Base-by-base conservation (phyloP, 1,139 yeast species). In the Candida albicans region DNA sequence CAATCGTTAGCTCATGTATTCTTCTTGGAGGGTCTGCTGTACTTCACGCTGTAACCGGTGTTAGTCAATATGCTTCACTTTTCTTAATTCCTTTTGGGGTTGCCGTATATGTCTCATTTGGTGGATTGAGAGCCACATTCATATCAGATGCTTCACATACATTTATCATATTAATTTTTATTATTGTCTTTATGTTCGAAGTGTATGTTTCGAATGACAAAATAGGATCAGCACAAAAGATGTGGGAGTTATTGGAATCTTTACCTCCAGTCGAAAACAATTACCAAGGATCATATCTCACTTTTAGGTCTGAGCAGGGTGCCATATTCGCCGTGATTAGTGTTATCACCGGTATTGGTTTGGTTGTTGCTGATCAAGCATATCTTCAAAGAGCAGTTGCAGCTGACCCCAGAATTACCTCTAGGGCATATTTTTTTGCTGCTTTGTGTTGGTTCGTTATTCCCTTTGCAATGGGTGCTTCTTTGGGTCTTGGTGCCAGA, bases 291-390 rank as follows among this genome's bases (percentile, higher is more conserved):
- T 68, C 77, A 2, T 71, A 63, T 39, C 51, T 76, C 36, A 77
- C 82, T 1, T 70, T 75, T 53, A 63, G 69, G 42, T 75, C 81
- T 3, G 59, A 62, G 37, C 62, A 59, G 44, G 77, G 75, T 29
- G 75, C 65, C 1, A 56, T 70, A 8, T 68, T 66, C 48, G 62
- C 68, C 7, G 57, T 67, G 22, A 62, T 61, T 33, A 57, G 64
- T 27, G 55, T 64, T 22, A 62, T 65, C 30, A 65, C 68, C 2
- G 57, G 84, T 78, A 68, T 91, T 80, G 47, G 88, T 73, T 50
- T 77, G 61, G 65, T 81, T 75, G 78, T 86, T 79, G 83, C 86
- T 83, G 64, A 87, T 84, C 67, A 87, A 71, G 70, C 72, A 4
- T 68, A 66, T 44, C 64, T 67, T 58, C 73, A 45, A n/a, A 32